Evolutionary conservation across 2,329 filamentous ascomycete genomes (phyloP), one percentile per base, ranked within the genome.

Genomic region (Daldinia eschscholtzii): DNA sequence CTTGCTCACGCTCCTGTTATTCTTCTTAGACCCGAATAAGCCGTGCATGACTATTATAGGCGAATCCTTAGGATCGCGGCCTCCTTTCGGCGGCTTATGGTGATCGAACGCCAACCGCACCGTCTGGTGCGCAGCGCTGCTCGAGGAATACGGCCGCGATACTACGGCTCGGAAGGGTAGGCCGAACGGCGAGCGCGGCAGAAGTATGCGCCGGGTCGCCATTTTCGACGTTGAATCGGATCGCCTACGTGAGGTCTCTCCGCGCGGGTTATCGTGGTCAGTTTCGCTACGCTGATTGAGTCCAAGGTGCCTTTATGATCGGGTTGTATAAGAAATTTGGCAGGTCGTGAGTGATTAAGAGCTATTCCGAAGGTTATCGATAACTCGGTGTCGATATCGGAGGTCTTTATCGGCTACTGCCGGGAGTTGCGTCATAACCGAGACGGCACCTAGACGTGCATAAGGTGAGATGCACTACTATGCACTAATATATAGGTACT

Each of bases 1-100:
- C 95, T 94, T 97, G 91, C 94, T 97, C 70, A 98, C 96, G 76
- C 88, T 93, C 79, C 94, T 86, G 79, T 98, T 97, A 79, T 98
- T 98, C 83, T 93, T 94, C 83, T 97, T 97, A 41, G 93, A 97
- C 20, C 95, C 95, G 77, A 98, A 98, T 10, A 98, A 85, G 0
- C 96, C 95, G 79, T 98, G 95, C 76, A 98, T 88, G 73, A 98
- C 92, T 69, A 98, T 81, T 71, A 98, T 93, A 1, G 94, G 92
- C 42, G 82, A 76, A 37, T 80, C 79, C 68, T 82, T 80, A 65
- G 80, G 77, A 76, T 84, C 79, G 61, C 80, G 77, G 28, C 81
- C 79, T 1, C 80, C 78, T 57, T 83, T 84, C 0, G 82, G 74
- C 1, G 91, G 89, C 75, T 87, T 82, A 77, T 93, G 89, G 48